phyloP scores from a whole-genome alignment of 1,284 basidiomycete genomes.

The Pisolithus thermaeus region DNA sequence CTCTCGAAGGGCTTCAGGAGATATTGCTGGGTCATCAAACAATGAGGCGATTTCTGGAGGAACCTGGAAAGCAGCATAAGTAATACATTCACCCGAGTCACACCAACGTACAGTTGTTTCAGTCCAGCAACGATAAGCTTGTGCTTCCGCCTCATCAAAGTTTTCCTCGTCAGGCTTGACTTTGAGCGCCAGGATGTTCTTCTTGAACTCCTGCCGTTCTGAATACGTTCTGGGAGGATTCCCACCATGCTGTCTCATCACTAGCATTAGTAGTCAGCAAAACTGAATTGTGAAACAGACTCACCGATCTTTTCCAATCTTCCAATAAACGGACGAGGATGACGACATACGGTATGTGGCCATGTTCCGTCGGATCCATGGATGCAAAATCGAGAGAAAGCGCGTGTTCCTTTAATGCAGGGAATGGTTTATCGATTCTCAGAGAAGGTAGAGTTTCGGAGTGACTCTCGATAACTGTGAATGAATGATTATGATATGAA shows the following conservation, averaged over 20 bases:
- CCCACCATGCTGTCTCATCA: constrained; percentile 51
- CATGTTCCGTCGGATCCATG: constrained; percentile 83
- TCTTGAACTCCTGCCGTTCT: constrained; percentile 81
- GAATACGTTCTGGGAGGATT: constrained; percentile 54
- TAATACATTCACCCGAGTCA: background rate
- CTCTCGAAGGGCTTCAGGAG: constrained; percentile 27
- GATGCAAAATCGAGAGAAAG: constrained; percentile 63
- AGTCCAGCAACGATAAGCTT: constrained; percentile 74
- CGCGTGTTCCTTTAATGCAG: constrained; percentile 69
- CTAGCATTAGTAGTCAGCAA: background rate
- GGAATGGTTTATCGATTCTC: constrained; percentile 87
- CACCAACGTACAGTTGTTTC: constrained; percentile 43
- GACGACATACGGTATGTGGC: constrained; percentile 82
- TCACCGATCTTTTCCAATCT: constrained; percentile 70
- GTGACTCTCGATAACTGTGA: constrained; percentile 86
- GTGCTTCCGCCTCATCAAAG: constrained; percentile 86
- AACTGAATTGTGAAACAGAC: constrained; percentile 18
- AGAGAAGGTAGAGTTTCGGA: constrained; percentile 81
- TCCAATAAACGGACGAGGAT: constrained; percentile 81
- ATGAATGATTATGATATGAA: constrained; percentile 5
- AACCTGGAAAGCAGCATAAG: constrained; percentile 32
- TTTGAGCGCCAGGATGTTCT: constrained; percentile 51
- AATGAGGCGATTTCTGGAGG: constrained; percentile 63
- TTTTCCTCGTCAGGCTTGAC: constrained; percentile 89
- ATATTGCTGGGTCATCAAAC: constrained; percentile 52